phyloP scores from a whole-genome alignment of 2,329 filamentous ascomycete species.

The Fusarium protoensiforme region DNA sequence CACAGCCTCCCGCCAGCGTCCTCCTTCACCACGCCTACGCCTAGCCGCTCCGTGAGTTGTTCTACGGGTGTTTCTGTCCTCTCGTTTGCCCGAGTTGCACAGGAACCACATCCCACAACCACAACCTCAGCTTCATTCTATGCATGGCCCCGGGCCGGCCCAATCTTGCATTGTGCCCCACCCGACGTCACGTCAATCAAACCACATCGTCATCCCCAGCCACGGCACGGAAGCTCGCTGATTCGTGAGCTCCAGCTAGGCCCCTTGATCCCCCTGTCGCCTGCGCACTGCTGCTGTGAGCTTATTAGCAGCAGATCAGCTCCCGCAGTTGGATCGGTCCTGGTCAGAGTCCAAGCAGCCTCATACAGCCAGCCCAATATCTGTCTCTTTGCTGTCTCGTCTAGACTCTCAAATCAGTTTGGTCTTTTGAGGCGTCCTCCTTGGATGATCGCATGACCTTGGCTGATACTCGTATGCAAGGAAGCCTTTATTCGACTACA shows the following conservation, averaged over 20 bases:
- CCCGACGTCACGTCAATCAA: slow-evolving; percentile 40
- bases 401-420: background rate
- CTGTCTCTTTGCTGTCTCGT: background rate
- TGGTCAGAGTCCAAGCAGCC: background rate
- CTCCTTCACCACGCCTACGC: slow-evolving; percentile 11
- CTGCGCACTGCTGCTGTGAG: slow-evolving; percentile 28
- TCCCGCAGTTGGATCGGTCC: slow-evolving; percentile 15
- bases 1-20: slow-evolving; percentile 5
- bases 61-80: slow-evolving; percentile 8
- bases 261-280: slow-evolving; percentile 24
- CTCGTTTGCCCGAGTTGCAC: slow-evolving; percentile 2
- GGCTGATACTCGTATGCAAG: slow-evolving; percentile 10
- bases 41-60: slow-evolving; percentile 9
- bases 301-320: slow-evolving; percentile 33
- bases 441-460: slow-evolving; percentile 5
- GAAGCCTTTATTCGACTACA: background rate
- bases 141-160: slow-evolving; percentile 6
- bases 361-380: slow-evolving; percentile 8
- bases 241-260: slow-evolving; percentile 25
- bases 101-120: background rate
- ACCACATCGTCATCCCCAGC: slow-evolving; percentile 37
- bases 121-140: background rate
- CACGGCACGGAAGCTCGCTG: slow-evolving; percentile 31
- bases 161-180: slow-evolving; percentile 27
- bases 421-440: background rate